Base-by-base conservation (phyloP, 768 basidiomycete species). In the Amanita exitialis region DNA sequence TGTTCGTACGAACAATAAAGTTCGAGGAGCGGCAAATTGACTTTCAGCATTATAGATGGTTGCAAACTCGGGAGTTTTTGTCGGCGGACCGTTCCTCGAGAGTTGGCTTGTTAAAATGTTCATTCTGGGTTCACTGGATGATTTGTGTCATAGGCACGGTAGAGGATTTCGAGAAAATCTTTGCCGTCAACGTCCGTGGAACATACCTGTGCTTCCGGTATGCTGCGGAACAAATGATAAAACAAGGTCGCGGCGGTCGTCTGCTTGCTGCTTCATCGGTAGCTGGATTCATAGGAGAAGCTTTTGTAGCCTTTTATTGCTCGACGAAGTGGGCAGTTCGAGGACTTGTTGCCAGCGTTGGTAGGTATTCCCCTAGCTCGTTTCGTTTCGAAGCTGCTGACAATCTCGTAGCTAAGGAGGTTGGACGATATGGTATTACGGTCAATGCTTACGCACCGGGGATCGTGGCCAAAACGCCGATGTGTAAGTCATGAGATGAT, bases 181-280 rank as follows among this genome's bases (percentile, higher is more conserved):
- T 68, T 28, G 32, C 56, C 1, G 59, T 70, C 52, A 75, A 75
- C 46, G 58, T 59, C 5, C 59, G 62, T 7, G 72, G 74, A 1
- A 57, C 61, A 0, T 71, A 71, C 36, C 55, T 73, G 1, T 71
- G 71, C 56, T 73, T 72, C 57, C 68, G 69, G 44, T 63, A 67
- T 47, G 72, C 73, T 4, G 73, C 64, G 3, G 43, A 62, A 16
- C 62, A 65, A 46, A 76, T 76, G 74, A 66, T 74, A 30, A 59
- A 61, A 21, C 73, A 74, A 59, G 70, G 71, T 23, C 56, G 55
- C 3, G 73, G 74, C 5, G 74, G 74, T 0, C 60, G 71, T 38
- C 69, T 75, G 21, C 65, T 75, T 16, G 72, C 73, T 10, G 71
- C 72, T 1, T 67, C 63, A 8, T 77, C 74, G 4, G 53, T 69